Evolutionary conservation across 1,284 basidiomycete species (phyloP), one percentile per base, ranked within the genome.

Genomic region (Leccinum pseudoinsigne): DNA sequence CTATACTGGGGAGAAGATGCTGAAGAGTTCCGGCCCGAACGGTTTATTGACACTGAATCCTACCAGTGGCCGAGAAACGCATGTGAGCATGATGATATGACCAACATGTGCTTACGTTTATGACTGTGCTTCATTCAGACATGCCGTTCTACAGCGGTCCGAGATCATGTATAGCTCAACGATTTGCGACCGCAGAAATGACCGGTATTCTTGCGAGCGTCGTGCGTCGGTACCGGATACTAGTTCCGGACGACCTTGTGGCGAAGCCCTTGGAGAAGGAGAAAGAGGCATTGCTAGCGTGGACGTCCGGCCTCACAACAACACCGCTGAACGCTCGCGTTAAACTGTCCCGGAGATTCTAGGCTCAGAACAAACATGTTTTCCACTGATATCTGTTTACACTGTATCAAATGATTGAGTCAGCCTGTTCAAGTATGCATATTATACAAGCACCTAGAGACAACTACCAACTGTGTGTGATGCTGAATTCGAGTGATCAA

Each of bases 1-100:
- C 50, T 79, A 28, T 68, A 74, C 34, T 86, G 81, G 79, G 82
- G 83, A 14, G 57, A 64, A 3, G 83, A 85, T 57, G 74, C 73
- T 0, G 70, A 73, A 28, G 72, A 75, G 28, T 83, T 80, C 71
- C 77, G 71, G 38, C 81, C 80, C 1, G 81, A 84, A 61, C 77
- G 82, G 0, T 85, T 84, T 74, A 72, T 85, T 38, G 80, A 82
- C 57, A 76, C 71, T 0, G 68, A 69, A 10, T 65, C 70, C 2
- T 77, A 77, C 53, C 69, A 72, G 23, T 81, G 79, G 79, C 78
- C 77, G n/a, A 73, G 75, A 58, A 61, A 74, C 42, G 76, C 73
- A 38, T 74, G 70, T 73, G 55, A 64, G 72, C 8, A 12, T 10
- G 42, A 10, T 18, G 16, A 42, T 42, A 0, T 14, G 40, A 42